Conservation (phyloP, 73 alveolate species). For the Tetrahymena borealis region DNA sequence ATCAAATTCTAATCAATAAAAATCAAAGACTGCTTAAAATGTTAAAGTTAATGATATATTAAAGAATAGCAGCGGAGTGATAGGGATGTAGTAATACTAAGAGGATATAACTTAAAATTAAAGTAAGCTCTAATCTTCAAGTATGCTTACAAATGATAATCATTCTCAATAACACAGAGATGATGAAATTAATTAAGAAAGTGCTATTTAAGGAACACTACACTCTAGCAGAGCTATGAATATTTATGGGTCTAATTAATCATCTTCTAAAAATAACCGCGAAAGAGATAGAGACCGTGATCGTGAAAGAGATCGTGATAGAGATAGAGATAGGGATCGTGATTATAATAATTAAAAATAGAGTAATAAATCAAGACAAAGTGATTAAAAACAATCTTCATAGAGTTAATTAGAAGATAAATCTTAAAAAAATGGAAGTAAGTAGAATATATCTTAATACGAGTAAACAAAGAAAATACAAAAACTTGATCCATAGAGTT, state of each 20-base stretch:
- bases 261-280: neutral
- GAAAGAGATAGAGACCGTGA: neutral
- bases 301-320: too few relatives aligned
- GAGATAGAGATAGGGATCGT: neutral
- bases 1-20: neutral
- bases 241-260: neutral
- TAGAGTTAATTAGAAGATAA: neutral
- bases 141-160: neutral
- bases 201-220: neutral
- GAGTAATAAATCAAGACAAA: neutral
- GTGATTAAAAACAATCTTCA: neutral
- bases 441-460: neutral
- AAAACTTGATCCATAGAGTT: neutral
- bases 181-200: neutral
- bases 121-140: neutral
- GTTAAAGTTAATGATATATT: neutral
- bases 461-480: neutral
- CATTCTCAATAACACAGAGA: neutral
- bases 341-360: neutral
- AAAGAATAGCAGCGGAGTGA: neutral
- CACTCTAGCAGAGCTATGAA: neutral
- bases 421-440: neutral
- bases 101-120: neutral
- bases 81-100: neutral
- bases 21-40: neutral